Percentiles rank a stretch among this genome's conserved stretches.
These are phyloP conservation scores for Tolypocladium cylindrosporum DNA, from an alignment of 2,329 filamentous ascomycete genomes.

Conservation along the genomic window DNA sequence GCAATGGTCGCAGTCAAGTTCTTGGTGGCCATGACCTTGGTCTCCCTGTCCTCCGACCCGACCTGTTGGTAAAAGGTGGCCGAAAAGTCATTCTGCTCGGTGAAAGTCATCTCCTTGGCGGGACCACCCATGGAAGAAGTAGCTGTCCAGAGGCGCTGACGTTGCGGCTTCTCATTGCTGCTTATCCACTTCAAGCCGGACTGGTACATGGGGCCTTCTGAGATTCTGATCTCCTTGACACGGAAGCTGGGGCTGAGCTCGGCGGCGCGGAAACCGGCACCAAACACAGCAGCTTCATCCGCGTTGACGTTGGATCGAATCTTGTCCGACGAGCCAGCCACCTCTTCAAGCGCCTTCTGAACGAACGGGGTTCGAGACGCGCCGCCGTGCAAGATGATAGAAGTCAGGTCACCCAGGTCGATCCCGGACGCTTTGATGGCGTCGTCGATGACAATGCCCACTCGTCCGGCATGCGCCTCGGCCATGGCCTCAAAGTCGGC, in stretches of 20 bases:
- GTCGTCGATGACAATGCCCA: constrained; percentile 59
- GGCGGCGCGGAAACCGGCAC: constrained; percentile 88
- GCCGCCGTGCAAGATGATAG: constrained; percentile 88
- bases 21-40: constrained; percentile 60
- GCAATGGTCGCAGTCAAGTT: constrained; percentile 82
- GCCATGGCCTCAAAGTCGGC: constrained; percentile 73
- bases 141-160: constrained; percentile 76
- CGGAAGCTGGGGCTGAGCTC: constrained; percentile 90
- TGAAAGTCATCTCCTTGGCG: constrained; percentile 76
- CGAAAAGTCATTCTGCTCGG: constrained; percentile 71
- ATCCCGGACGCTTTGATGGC: constrained; percentile 68
- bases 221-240: constrained; percentile 87
- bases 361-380: constrained; percentile 88
- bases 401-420: constrained; percentile 67
- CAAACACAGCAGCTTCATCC: constrained; percentile 92
- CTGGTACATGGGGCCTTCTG: constrained; percentile 66
- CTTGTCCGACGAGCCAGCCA: constrained; percentile 64
- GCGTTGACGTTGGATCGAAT: constrained; percentile 91
- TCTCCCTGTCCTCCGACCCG: constrained; percentile 45
- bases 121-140: constrained; percentile 64
- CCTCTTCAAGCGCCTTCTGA: constrained; percentile 73
- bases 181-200: constrained; percentile 66
- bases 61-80: constrained; percentile 72
- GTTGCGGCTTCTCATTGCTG: constrained; percentile 58
- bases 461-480: constrained; percentile 54